Evolutionary conservation across 2,329 filamentous ascomycete species (phyloP).

Genomic region (Shiraia sp.): DNA sequence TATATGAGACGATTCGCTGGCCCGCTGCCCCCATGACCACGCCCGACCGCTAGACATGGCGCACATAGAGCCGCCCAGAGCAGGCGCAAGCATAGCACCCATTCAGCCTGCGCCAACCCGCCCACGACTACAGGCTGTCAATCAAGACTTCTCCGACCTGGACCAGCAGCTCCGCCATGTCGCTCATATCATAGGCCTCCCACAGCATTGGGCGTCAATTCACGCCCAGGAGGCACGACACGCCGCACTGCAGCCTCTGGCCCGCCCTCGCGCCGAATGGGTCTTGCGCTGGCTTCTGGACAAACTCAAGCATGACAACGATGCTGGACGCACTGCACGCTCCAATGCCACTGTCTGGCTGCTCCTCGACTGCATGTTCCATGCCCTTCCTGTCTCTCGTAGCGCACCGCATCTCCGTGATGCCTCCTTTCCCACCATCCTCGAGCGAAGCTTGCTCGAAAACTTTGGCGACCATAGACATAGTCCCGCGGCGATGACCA

Average conservation of each 20-base stretch:
- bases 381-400: slow-evolving; percentile 68
- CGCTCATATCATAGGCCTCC: slow-evolving; percentile 45
- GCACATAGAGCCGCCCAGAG: no score
- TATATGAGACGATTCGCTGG: no score
- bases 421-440: slow-evolving; percentile 66
- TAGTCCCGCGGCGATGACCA: slow-evolving; percentile 8
- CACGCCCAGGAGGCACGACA: slow-evolving; percentile 11
- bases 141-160: slow-evolving; percentile 41
- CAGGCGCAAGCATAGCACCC: no score
- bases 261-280: slow-evolving; percentile 62
- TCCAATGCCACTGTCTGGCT: slow-evolving; percentile 56
- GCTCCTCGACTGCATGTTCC: slow-evolving; percentile 64
- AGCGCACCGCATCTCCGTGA: slow-evolving; percentile 73
- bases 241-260: slow-evolving; percentile 14
- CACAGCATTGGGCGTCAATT: slow-evolving; percentile 29
- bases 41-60: no score
- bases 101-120: slow-evolving; percentile 34
- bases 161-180: slow-evolving; percentile 48
- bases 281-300: slow-evolving; percentile 68
- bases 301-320: slow-evolving; percentile 54
- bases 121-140: slow-evolving; percentile 45
- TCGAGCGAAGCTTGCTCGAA: slow-evolving; percentile 69
- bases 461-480: slow-evolving; percentile 25
- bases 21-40: no score
- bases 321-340: slow-evolving; percentile 44